Evolutionary conservation across 495 filamentous ascomycete species (phyloP), one percentile per base, ranked within the genome.

Genomic region (Thermothielavioides terrestris): DNA sequence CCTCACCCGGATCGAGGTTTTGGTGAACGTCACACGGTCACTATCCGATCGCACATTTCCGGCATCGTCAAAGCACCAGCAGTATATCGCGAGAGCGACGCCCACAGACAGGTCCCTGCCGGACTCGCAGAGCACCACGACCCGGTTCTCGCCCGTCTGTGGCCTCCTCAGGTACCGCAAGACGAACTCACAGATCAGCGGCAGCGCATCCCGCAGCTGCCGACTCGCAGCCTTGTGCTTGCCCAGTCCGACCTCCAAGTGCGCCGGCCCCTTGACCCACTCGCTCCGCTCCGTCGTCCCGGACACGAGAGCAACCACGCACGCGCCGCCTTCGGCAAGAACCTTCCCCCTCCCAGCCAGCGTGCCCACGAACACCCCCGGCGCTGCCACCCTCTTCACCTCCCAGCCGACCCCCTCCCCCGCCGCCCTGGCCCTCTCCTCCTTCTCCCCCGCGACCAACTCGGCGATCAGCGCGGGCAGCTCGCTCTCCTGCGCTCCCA

Each of bases 181-280:
- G 1, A 64, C 63, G 57, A 81, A 81, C 27, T 68, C 52, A 61
- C 72, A 70, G 57, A 91, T 60, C 42, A 57, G 55, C 38, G 77
- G 76, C 36, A 95, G 64, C 18, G 83, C 77, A 5, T 74, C 67
- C 11, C 88, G 79, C 30, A 95, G 69, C 58, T 83, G 77, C n/a
- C 86, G 78, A 61, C 84, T 86, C 1, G 86, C 89, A 34, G 79
- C 54, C 60, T 94, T 95, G 15, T 72, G 74, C 31, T 77, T 77
- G 5, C 75, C 75, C 54, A 86, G 73, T 3, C 77, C 77, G 7
- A 92, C 76, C 48, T 83, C 77, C 36, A 94, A 63, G n/a, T 61
- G 57, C 21, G 57, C 55, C 11, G 59, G 34, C 7, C 60, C 64
- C 46, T 64, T 67, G 9, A 60, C 36, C 72, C 61, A 72, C 10